Base-by-base conservation (phyloP, 129 eudicot species). In the Artemisia tridentata region DNA sequence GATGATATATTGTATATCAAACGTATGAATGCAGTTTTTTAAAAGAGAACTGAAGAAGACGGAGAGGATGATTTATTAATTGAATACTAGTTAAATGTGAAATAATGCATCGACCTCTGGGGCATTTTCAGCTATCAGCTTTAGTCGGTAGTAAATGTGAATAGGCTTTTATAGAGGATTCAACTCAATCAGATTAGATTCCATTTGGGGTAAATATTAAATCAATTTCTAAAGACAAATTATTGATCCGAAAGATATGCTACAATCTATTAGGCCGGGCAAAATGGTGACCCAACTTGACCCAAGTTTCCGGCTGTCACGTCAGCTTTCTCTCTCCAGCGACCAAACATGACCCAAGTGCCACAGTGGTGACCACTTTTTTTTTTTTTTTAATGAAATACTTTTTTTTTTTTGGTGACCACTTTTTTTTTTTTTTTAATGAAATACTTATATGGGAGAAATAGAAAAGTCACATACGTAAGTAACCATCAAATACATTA, bases 71-170 rank as follows among this genome's bases (percentile, higher is more conserved):
- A 58, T 58, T 27, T 10, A 19, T 13, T 52, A 49, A 34, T 54
- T 65, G 29, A 51, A 67, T 58, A 46, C 45, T 67, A 57, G 29
- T 75, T 25, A 17, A 56, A 18, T 67, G 47, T 47, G 34, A 31
- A 43, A 68, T 68, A 59, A 31, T 20, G 63, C 19, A 47, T 68
- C 51, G 64, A 76, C 48, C 68, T 41, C 41, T 68, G 12, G 55
- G 64, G 71, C 51, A 64, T 17, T 61, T 46, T 76, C 61, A 9
- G 52, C 41, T 14, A 38, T 69, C 75, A 76, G 64, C 75, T 68
- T 51, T 76, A 61, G 54, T 45, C 69, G 27, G 47, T 58, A 27
- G 53, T 68, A 38, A 76, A 69, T 60, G 80, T 61, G 71, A 69
- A 68, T 11, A 31, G 67, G 59, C 20, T 15, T 21, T 48, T 31